These are phyloP conservation scores for Nitzschia sp. DNA, from an alignment of 108 stramenopile species.

Conservation along the genomic window DNA sequence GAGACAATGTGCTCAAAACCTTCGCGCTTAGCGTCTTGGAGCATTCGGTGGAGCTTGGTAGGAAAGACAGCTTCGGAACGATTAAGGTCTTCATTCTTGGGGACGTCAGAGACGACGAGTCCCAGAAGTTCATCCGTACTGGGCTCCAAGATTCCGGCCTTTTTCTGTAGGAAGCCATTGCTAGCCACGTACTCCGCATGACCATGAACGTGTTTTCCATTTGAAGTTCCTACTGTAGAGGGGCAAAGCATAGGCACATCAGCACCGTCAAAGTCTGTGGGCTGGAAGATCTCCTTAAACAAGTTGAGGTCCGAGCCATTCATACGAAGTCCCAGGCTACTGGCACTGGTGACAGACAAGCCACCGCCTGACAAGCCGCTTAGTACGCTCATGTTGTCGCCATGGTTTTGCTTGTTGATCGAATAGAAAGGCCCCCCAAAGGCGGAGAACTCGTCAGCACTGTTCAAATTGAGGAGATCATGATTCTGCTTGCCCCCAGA, in stretches of 20 bases:
- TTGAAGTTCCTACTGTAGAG: not conserved
- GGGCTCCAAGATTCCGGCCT: not conserved
- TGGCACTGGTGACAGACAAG: not conserved
- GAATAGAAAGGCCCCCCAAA: not conserved
- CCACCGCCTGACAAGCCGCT: not conserved
- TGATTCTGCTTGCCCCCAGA: too few relatives aligned
- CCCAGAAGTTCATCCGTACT: not conserved
- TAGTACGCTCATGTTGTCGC: not conserved
- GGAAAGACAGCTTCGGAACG: not conserved
- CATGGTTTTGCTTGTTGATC: not conserved
- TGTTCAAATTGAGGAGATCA: too few relatives aligned
- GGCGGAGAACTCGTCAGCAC: not conserved
- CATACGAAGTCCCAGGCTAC: not conserved
- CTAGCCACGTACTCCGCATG: not conserved
- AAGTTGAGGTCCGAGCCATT: not conserved
- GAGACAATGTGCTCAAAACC: conserved; percentile 4
- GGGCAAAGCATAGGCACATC: conserved; percentile 4
- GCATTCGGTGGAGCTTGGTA: not conserved
- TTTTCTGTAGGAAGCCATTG: not conserved
- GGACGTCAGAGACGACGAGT: not conserved
- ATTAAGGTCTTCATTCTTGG: not conserved
- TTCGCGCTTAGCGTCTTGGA: not conserved
- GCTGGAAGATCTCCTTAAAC: not conserved
- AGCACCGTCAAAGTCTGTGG: not conserved
- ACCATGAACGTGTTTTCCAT: not conserved